Evolutionary conservation across 306 rosid species (phyloP).

Genomic region (Heteromeles arbutifolia): DNA sequence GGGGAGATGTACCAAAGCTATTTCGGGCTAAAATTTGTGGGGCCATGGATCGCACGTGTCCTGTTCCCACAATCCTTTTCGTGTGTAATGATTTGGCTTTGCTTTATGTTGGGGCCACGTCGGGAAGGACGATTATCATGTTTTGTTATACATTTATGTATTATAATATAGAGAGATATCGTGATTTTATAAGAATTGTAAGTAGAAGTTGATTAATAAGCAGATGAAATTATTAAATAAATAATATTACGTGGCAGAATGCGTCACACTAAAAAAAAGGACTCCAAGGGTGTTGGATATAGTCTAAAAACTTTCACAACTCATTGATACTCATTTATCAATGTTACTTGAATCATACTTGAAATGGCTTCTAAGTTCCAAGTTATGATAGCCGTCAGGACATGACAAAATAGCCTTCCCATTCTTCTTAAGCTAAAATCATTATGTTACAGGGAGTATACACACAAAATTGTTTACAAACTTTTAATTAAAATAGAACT

Average conservation of each 20-base stretch:
- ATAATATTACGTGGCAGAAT: not conserved
- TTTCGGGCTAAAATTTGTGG: not conserved
- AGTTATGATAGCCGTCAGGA: not conserved
- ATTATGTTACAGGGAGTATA: not conserved
- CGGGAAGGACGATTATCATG: not conserved
- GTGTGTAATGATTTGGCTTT: not conserved
- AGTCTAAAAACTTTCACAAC: not conserved
- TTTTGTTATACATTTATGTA: too few species aligned
- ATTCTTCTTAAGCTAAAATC: not conserved
- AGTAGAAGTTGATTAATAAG: too few species aligned
- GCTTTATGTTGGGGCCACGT: not conserved
- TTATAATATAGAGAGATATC: rapidly evolving
- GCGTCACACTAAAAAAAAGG: too few species aligned
- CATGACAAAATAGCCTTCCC: not conserved
- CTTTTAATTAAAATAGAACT: too few species aligned
- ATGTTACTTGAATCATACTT: not conserved
- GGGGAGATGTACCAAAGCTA: conserved; percentile 9
- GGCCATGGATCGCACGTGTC: not conserved
- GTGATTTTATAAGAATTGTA: too few species aligned
- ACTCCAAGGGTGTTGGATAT: too few species aligned
- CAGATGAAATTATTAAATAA: too few species aligned
- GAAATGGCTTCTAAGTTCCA: not conserved
- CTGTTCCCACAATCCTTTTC: not conserved
- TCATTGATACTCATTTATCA: not conserved
- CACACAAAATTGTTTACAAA: too few species aligned